Base-by-base conservation (phyloP, 306 rosid species). In the Dalbergia cultrata region DNA sequence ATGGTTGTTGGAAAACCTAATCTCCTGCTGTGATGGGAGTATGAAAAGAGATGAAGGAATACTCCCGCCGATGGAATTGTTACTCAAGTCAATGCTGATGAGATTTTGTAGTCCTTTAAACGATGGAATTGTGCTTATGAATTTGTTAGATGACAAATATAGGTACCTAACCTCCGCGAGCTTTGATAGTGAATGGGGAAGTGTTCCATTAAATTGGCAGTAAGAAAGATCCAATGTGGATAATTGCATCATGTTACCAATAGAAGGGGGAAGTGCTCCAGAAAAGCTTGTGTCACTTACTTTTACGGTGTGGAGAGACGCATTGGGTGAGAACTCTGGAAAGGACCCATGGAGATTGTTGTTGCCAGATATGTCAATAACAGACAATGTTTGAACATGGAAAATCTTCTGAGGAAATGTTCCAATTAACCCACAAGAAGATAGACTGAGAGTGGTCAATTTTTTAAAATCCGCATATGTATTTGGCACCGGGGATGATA, bases 351-450 rank as follows among this genome's bases (percentile, higher is more conserved):
- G 5, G 26, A 86, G 82, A 12, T 10, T 1, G 0, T 0, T 1
- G 64, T 85, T 85, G 0, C 5, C 0, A 5, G 81, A 78, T 5
- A 85, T 6, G 7, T 85, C 84, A 43, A 81, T 41, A 18, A 19
- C 14, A 3, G 53, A 13, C 0, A 85, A 58, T 66, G 69, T 13
- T 52, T 50, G 70, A 41, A 78, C 3, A 5, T 77, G 62, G 49
- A 82, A 75, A 45, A 85, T 82, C 19, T 7, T 5, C 12, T 3
- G 4, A 7, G 86, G 86, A 72, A 82, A 82, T 1, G 0, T 16
- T 8, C 78, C 82, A 17, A 2, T n/a, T 62, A 69, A 37, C 6
- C 19, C 37, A 10, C 73, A 78, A 22, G 2, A 2, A 1, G n/a
- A n/a, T 7, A 82, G 89, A 14, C 45, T 34, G 33, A 83, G 6